Base-by-base conservation (phyloP, 345 rosid species). In the Turritis glabra region DNA sequence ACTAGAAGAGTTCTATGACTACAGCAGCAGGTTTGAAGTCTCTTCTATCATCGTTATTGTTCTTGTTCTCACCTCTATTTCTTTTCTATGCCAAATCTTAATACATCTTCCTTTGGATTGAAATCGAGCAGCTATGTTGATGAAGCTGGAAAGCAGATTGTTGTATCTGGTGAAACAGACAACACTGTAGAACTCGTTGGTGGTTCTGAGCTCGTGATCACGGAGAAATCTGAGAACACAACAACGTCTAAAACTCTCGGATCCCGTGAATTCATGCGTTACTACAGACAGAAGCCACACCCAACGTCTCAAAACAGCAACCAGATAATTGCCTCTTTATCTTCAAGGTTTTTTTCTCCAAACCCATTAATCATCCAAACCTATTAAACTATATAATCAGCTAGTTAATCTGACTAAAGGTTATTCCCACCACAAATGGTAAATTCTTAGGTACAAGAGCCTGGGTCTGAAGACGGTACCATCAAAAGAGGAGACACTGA, bases 1-100 rank as follows among this genome's bases (percentile, higher is more conserved):
- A 22, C 80, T 95, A 47, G 97, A 95, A 78, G 98, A 95, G 58
- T 95, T 95, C 67, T 95, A 95, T 66, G 99, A 95, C 80, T 95
- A 92, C 73, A 82, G 84, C 72, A 88, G 98, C 97, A 95, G 99
- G 98, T 90, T 22, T 46, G 41, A 44, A 65, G 13, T 53, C 5
- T 56, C 55, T 71, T 67, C 5, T 17, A 73, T 23, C 43, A 12
- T 60, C 10, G 13, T 63, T 14, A 7, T 57, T 54, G 5, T 41
- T 60, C 26, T 69, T 69, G 18, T 18, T 59, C 15, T 64, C 41
- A 8, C 21, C 41, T 17, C 17, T 35, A 7, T 60, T 25, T 14
- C 44, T 43, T 48, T 48, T 35, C 44, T 27, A 27, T 18, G 37
- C 46, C 37, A 46, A 60, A 61, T 22, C 26, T 38, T 43, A 44